Conservation (phyloP, 768 basidiomycete species). For the Rhodosporidiobolus sp. region DNA sequence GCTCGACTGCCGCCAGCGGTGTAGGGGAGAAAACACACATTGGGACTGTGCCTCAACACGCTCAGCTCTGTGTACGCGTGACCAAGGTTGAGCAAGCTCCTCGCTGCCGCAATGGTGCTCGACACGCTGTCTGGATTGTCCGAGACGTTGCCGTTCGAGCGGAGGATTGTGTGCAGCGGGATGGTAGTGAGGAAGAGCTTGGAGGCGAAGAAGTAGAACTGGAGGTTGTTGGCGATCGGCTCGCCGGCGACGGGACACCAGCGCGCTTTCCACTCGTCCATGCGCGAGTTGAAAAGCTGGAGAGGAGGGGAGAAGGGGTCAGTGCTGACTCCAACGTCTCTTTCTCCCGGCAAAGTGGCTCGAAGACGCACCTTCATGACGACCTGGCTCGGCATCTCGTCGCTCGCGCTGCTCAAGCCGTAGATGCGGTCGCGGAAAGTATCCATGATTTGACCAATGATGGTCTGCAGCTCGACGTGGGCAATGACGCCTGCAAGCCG, state of each 20-base stretch:
- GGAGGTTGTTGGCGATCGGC: conserved; percentile 35
- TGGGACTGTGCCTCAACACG: conserved; percentile 30
- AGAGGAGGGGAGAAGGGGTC: too few species aligned
- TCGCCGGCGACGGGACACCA: conserved; percentile 35
- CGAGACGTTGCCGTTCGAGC: conserved; percentile 10
- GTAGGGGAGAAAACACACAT: conserved; percentile 7
- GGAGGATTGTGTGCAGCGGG: conserved; percentile 33
- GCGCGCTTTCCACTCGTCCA: conserved; percentile 36
- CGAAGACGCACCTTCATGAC: conserved; percentile 36
- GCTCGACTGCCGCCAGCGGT: too few species aligned
- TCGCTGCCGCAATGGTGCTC: conserved; percentile 16
- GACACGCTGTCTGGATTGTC: conserved; percentile 33
- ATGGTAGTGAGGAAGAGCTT: conserved; percentile 39
- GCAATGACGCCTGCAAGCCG: conserved; percentile 23
- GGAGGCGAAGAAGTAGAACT: conserved; percentile 32
- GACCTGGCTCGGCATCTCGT: conserved; percentile 33
- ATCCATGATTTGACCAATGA: conserved; percentile 38
- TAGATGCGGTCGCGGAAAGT: conserved; percentile 35
- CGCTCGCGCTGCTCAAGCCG: conserved; percentile 26
- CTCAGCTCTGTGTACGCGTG: conserved; percentile 32
- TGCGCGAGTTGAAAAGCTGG: conserved; percentile 39
- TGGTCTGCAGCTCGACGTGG: conserved; percentile 32
- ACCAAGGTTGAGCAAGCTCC: conserved; percentile 17
- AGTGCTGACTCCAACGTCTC: too few species aligned
- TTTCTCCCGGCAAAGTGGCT: too few species aligned